Base-by-base conservation (phyloP, 2,329 filamentous ascomycete species). In the Eutypella sp. region DNA sequence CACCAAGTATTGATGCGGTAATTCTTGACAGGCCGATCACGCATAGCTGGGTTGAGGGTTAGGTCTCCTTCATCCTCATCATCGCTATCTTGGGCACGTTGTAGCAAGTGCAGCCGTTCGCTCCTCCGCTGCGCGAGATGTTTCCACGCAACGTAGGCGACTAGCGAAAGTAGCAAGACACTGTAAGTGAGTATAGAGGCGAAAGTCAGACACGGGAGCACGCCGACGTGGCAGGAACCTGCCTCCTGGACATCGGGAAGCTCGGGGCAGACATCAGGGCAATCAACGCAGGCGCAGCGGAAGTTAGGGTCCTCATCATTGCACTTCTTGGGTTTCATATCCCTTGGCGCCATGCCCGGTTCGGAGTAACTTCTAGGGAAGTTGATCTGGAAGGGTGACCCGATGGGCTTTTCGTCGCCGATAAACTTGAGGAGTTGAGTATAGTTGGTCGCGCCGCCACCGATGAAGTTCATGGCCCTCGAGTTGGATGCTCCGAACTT, bases 301-400 rank as follows among this genome's bases (percentile, higher is more conserved):
- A 89, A 97, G 50, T 79, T 78, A 46, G 89, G 82, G 56, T 97
- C 89, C 31, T 87, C 81, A 55, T 92, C 90, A 64, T 96, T 95
- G 74, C 93, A 99, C 45, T 85, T 83, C 67, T 93, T 92, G 0
- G 90, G 79, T 44, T 72, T 79, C 69, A 90, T 85, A 27, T 86
- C 70, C 53, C 84, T 72, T 1, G 89, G 73, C 9, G 75, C 63
- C 86, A 97, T 95, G n/a, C 71, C 74, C 0, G 81, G 75, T 41
- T 88, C 81, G 10, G 74, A 65, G 51, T 83, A 81, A 7, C 78
- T 65, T 9, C 66, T 71, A 9, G 81, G 92, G 58, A 93, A 99
- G 72, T 99, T 95, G 71, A 99, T 96, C 71, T 99, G 93, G 67
- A 99, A 99, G 0, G 93, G 93, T 46, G 92, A 97, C 4, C 95